These are phyloP conservation scores for Aegilops umbellulata DNA, from an alignment of 176 grass and related monocot genomes.

Conservation along the genomic window DNA sequence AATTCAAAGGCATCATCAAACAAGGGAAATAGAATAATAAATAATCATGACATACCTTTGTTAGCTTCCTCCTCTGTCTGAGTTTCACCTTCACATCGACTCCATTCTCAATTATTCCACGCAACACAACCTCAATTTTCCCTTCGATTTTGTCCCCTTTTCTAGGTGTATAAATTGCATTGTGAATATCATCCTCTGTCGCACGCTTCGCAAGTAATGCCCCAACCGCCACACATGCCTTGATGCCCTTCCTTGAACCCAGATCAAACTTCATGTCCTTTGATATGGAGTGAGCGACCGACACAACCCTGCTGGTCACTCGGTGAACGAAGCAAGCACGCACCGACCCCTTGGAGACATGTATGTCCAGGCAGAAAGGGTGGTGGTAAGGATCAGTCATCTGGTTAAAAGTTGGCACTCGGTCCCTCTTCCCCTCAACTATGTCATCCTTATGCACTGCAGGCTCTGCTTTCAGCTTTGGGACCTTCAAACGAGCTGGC, in stretches of 20 bases:
- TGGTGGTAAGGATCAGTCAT: slow-evolving; percentile 68
- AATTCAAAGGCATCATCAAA: slow-evolving; percentile 4
- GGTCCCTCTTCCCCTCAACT: slow-evolving; percentile 42
- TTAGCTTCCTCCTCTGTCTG: slow-evolving; percentile 41
- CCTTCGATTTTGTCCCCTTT: slow-evolving; percentile 74
- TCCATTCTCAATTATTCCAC: slow-evolving; percentile 57
- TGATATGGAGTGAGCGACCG: slow-evolving; percentile 69
- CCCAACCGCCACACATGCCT: slow-evolving; percentile 59
- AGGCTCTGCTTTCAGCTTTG: slow-evolving; percentile 18
- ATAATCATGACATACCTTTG: slow-evolving; percentile 32
- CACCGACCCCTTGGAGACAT: slow-evolving; percentile 70
- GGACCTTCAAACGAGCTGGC: not conserved
- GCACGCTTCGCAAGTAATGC: slow-evolving; percentile 58
- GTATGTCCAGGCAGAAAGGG: slow-evolving; percentile 75
- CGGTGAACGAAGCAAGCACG: slow-evolving; percentile 74
- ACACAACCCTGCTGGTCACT: slow-evolving; percentile 62
- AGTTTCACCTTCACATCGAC: slow-evolving; percentile 81
- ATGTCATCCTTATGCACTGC: not conserved
- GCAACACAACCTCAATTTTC: slow-evolving; percentile 62
- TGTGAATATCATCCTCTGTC: slow-evolving; percentile 70
- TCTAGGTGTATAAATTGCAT: slow-evolving; percentile 70
- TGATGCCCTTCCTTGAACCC: slow-evolving; percentile 60
- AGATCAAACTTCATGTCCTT: slow-evolving; percentile 83
- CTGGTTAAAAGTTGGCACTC: slow-evolving; percentile 60
- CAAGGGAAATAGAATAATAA: not conserved